Evolutionary conservation across 306 rosid genomes (phyloP), one percentile per base, ranked within the genome.

Genomic region (Glycine latifolia): DNA sequence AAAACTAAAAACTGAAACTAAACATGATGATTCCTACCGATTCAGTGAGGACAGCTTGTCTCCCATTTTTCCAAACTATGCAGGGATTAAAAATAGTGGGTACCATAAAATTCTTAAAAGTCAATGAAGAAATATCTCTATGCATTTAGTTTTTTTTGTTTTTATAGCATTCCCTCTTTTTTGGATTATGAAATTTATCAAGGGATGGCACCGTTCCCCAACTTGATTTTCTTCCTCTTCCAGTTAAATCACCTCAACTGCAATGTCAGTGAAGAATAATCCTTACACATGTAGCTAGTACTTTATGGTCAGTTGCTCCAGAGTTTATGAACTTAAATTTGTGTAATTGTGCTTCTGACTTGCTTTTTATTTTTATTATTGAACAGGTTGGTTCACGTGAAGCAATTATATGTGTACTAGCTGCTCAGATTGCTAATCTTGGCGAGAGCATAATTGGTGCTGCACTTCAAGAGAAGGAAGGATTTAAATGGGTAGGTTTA

Each of bases 371-470:
- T 47, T 71, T 62, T 70, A 13, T 73, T 73, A 46, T 49, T 74
- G 17, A 88, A 81, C 94, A 93, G 99, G 77, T 93, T 62, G 73
- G 81, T 76, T 76, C 80, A 60, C 82, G 88, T 82, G 98, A 89
- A 85, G 94, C 91, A 17, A 56, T 89, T 73, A 89, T 96, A 81
- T 96, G 99, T 41, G 79, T 93, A 44, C n/a, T 96, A 84, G 98
- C 99, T 74, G 83, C 99, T 46, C 99, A 96, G 87, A 83, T 96
- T 83, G 99, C 98, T 76, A 96, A 96, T 87, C 82, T 96, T 79
- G 98, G 99, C 6, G 98, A 96, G 87, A 96, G 99, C 90, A 71
- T 96, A 79, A 96, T 96, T 68, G 99, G 99, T 83, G 98, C 99
- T 76, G 79, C 88, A 15, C 81, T 92, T 82, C 99, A 96, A 90